These are phyloP conservation scores for Curvularia sp. DNA, from an alignment of 2,329 filamentous ascomycete genomes.

Conservation along the genomic window DNA sequence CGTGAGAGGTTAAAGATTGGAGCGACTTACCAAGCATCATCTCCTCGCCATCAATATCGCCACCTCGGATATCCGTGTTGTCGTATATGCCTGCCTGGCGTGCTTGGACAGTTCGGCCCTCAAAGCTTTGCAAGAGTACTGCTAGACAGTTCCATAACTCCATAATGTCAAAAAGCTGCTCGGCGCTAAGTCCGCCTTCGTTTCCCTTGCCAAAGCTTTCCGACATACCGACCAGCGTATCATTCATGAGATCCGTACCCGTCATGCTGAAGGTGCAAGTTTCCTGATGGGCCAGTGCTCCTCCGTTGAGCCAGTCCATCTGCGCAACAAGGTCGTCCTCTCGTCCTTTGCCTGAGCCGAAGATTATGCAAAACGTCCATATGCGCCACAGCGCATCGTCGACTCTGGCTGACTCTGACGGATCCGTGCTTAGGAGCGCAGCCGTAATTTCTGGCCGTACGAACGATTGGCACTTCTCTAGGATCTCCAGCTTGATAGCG, in stretches of 20 bases:
- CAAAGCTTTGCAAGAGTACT: slow-evolving; percentile 62
- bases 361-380: slow-evolving; percentile 70
- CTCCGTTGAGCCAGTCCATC: slow-evolving; percentile 69
- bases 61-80: slow-evolving; percentile 52
- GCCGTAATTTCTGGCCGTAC: slow-evolving; percentile 63
- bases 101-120: slow-evolving; percentile 62
- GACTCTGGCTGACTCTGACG: slow-evolving; percentile 58
- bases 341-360: slow-evolving; percentile 64
- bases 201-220: slow-evolving; percentile 67
- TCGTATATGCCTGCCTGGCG: slow-evolving; percentile 64
- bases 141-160: slow-evolving; percentile 69
- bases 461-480: slow-evolving; percentile 62
- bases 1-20: not conserved
- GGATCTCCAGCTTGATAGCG: slow-evolving; percentile 63
- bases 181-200: slow-evolving; percentile 59
- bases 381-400: slow-evolving; percentile 70
- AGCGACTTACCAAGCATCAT: slow-evolving; percentile 57
- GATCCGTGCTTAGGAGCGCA: slow-evolving; percentile 59
- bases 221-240: slow-evolving; percentile 63
- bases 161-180: slow-evolving; percentile 68
- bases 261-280: slow-evolving; percentile 56
- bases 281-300: slow-evolving; percentile 58
- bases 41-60: slow-evolving; percentile 61
- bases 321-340: slow-evolving; percentile 67
- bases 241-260: slow-evolving; percentile 59